Evolutionary conservation across 176 grass and related monocot genomes (phyloP).

Genomic region (Lolium rigidum): DNA sequence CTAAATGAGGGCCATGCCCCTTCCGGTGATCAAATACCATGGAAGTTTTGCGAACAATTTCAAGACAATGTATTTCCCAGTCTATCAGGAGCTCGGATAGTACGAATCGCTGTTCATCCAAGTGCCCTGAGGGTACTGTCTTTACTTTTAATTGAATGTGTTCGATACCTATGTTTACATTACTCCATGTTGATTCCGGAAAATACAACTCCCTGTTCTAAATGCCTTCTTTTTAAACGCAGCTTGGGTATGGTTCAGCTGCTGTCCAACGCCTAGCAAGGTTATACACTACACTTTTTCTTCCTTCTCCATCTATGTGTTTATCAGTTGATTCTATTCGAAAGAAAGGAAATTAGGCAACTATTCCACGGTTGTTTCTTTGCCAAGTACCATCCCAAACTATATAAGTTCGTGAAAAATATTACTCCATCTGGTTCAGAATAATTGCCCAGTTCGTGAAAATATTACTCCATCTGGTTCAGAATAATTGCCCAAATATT

Average conservation of each 20-base stretch:
- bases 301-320: neutral
- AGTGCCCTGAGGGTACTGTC: conserved; percentile 79
- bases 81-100: conserved; percentile 92
- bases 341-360: no score
- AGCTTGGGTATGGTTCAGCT: conserved; percentile 89
- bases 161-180: conserved; percentile 4
- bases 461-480: no score
- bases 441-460: no score
- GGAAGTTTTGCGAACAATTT: conserved; percentile 99
- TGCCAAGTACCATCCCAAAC: no score
- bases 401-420: no score
- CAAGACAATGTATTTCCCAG: conserved; percentile 94
- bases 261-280: conserved; percentile 71
- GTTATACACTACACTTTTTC: conserved; percentile 28
- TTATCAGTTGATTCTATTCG: neutral
- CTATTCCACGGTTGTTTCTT: no score
- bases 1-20: conserved; percentile 77
- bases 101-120: conserved; percentile 95
- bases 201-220: neutral
- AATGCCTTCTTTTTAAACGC: neutral
- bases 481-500: no score
- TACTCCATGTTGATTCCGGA: neutral
- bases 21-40: conserved; percentile 95
- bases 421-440: no score
- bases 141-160: conserved; percentile 11